Conservation (phyloP, 176 grass and related monocot genomes). For the Echinochloa phyllopogon region DNA sequence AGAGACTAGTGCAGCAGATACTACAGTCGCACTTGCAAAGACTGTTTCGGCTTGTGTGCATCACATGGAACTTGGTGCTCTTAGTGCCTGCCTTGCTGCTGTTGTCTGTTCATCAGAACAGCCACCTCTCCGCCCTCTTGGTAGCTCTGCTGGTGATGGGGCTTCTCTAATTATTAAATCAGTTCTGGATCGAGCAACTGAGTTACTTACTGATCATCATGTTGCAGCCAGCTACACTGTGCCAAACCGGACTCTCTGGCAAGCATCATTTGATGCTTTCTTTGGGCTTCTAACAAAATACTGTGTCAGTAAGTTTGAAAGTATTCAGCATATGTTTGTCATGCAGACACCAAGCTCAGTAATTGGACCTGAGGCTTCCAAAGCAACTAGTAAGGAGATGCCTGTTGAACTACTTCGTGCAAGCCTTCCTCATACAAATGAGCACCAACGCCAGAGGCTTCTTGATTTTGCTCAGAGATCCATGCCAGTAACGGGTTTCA, state of each 20-base stretch:
- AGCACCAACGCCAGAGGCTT: conserved; percentile 82
- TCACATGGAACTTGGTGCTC: conserved; percentile 85
- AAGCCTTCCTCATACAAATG: conserved; percentile 95
- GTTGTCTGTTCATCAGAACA: conserved; percentile 97
- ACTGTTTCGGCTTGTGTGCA: conserved; percentile 68
- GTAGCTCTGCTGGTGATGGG: conserved; percentile 90
- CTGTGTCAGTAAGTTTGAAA: conserved; percentile 90
- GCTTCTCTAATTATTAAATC: conserved; percentile 85
- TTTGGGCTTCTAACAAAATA: conserved; percentile 95
- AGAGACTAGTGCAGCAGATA: conserved; percentile 80
- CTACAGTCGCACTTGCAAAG: conserved; percentile 67
- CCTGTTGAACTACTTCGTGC: conserved; percentile 87
- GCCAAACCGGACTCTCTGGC: conserved; percentile 89
- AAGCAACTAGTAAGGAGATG: conserved; percentile 92
- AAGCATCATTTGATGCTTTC: conserved; percentile 98
- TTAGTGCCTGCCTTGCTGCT: conserved; percentile 96
- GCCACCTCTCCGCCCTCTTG: conserved; percentile 92
- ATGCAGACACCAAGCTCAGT: conserved; percentile 60
- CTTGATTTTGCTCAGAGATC: conserved; percentile 88
- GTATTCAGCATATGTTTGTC: conserved; percentile 82
- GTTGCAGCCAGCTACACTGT: conserved; percentile 63
- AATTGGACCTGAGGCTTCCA: conserved; percentile 72
- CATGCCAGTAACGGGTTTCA: conserved; percentile 71
- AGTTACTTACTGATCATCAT: conserved; percentile 77
- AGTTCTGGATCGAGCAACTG: conserved; percentile 86